A percentile compares a stretch with the other conserved stretches of the same genome.
These are phyloP conservation scores for Tolypocladium ovalisporum DNA, from an alignment of 2,329 filamentous ascomycete species.

Conservation along the genomic window DNA sequence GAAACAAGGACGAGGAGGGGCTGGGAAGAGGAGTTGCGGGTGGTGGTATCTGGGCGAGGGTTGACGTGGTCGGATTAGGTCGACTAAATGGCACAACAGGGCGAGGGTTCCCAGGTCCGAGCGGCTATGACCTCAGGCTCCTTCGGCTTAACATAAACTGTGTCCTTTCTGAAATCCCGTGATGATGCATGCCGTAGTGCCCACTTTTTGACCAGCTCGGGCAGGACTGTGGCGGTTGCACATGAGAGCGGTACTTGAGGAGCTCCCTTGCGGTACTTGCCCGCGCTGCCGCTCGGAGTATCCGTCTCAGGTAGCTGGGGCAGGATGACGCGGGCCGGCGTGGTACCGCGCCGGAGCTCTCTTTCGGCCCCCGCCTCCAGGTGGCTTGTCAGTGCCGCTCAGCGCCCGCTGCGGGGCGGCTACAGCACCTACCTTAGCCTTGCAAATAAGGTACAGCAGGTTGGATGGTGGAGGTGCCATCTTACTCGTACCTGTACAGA, in stretches of 20 bases:
- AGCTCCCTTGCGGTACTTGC: neutral
- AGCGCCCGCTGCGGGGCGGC: neutral
- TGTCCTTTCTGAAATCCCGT: conserved; percentile 27
- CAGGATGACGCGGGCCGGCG: neutral
- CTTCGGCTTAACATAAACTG: conserved; percentile 15
- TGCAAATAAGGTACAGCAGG: too few relatives aligned
- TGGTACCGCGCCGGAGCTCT: neutral
- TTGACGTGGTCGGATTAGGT: neutral
- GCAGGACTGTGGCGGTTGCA: conserved; percentile 12
- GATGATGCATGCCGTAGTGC: conserved; percentile 7
- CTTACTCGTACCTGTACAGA: too few relatives aligned
- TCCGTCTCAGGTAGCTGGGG: neutral
- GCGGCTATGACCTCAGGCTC: neutral
- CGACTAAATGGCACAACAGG: neutral
- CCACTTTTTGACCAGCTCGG: conserved; percentile 4
- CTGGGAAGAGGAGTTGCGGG: neutral
- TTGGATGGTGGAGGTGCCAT: too few relatives aligned
- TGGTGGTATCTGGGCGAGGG: neutral
- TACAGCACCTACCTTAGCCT: neutral
- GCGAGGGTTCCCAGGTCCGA: neutral
- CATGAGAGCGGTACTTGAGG: conserved; percentile 8
- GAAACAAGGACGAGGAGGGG: neutral
- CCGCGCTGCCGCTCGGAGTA: neutral
- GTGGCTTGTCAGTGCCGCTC: neutral
- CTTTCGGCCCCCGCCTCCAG: neutral